Base-by-base conservation (phyloP, 2,329 filamentous ascomycete genomes). In the Penicillium polonicum region DNA sequence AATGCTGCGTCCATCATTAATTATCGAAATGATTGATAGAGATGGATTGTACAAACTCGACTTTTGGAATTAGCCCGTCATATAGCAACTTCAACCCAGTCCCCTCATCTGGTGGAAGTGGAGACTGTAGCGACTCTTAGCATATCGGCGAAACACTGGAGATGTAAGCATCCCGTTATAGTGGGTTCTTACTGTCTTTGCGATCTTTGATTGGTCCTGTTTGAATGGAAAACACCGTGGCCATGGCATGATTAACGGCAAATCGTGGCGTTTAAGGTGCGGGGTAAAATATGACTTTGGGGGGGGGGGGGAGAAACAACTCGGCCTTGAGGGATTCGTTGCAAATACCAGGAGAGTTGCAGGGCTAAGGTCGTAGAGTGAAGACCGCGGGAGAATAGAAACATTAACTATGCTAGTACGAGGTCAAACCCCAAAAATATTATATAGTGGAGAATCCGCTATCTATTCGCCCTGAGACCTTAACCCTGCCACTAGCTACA, bases 21-120 rank as follows among this genome's bases (percentile, higher is more conserved):
- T 29, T 38, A 36, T 42, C 2, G 10, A 9, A 25, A 9, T 33
- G 39, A 4, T 2, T 41, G 12, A 50, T 54, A 15, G 41, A 39
- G 23, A 48, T 55, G 7, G 19, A 12, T 21, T 17, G 41, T 19
- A 50, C 51, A 60, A 60, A 63, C 62, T 65, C 62, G n/a, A 57
- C n/a, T 36, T 42, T 36, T 33, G 57, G 42, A 5, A 21, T 23
- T 35, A 35, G 0, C 2, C 51, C 59, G 5, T 42, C 19, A 45
- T 61, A 52, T 5, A 64, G 31, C 35, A 57, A 8, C 21, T 61
- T 61, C 13, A 62, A 41, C 1, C 62, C 58, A 27, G 19, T 27
- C 19, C 57, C 23, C 9, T 42, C 48, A 17, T 36, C 15, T 19
- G 1, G 13, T 19, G 29, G 17, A n/a, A 25, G 29, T 12, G 29